phyloP scores from a whole-genome alignment of 2,329 filamentous ascomycete species.

The Sarocladiaceae sp. region DNA sequence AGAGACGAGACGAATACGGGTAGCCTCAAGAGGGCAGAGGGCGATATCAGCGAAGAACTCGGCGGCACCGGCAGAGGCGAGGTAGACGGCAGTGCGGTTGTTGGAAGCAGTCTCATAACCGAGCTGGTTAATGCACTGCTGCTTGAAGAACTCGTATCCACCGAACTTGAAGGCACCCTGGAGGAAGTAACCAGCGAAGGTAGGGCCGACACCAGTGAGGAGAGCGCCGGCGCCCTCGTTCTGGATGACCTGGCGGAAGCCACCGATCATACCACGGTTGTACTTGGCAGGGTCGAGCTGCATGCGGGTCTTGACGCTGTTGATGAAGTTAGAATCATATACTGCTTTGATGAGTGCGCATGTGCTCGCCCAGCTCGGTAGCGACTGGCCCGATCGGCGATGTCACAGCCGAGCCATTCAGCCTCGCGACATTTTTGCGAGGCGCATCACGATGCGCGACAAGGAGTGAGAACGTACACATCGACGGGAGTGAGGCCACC shows the following conservation, averaged over 20 bases:
- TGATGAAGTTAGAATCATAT: conserved; percentile 17
- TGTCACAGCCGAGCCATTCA: neutral
- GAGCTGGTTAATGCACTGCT: conserved; percentile 76
- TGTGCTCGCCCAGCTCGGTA: neutral
- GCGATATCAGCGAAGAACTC: conserved; percentile 75
- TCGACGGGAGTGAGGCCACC: conserved; percentile 95
- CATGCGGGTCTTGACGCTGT: conserved; percentile 91
- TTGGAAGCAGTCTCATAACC: conserved; percentile 73
- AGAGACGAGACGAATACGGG: conserved; percentile 88
- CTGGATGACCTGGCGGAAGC: conserved; percentile 79
- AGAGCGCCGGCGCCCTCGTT: conserved; percentile 84
- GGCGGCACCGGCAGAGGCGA: conserved; percentile 61
- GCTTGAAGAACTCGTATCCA: conserved; percentile 96
- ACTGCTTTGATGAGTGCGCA: neutral
- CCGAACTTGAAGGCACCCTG: conserved; percentile 93
- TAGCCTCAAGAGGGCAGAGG: conserved; percentile 88
- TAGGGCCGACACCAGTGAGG: conserved; percentile 80
- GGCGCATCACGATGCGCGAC: neutral
- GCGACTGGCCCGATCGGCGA: neutral
- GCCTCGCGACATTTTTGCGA: neutral
- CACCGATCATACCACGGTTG: conserved; percentile 82
- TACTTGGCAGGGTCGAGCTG: conserved; percentile 88
- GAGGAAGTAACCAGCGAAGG: conserved; percentile 87
- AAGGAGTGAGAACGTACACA: conserved; percentile 71
- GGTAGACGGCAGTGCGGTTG: conserved; percentile 79